Evolutionary conservation across 202 grass and related monocot species (phyloP).

Genomic region (Cymbopogon flexuosus): DNA sequence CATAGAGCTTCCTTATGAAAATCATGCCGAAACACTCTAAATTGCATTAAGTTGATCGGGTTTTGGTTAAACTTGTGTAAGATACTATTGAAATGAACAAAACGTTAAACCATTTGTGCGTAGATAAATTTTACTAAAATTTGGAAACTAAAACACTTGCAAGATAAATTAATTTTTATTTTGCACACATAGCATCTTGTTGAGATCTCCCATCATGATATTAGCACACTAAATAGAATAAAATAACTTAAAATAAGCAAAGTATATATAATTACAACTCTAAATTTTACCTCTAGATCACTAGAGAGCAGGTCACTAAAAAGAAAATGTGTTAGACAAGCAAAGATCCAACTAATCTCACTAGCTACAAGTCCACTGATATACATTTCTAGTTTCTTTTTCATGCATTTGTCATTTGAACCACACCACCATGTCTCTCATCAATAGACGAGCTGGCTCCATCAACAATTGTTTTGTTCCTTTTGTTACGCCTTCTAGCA

Average conservation of each 20-base stretch:
- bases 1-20: not conserved
- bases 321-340: not conserved
- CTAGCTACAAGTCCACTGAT: not conserved
- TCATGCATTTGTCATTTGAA: conserved; percentile 36
- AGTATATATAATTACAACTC: not conserved
- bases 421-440: not conserved
- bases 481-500: conserved; percentile 26
- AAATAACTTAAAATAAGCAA: not conserved
- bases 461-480: not conserved
- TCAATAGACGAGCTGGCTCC: not conserved
- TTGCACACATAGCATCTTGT: not conserved
- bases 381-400: not conserved
- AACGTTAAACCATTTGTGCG: not conserved
- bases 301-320: not conserved
- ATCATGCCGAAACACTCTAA: not conserved
- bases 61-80: not conserved
- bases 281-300: not conserved
- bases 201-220: not conserved
- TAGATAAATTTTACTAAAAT: not conserved
- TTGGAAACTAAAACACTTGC: not conserved
- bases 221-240: not conserved
- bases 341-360: not conserved
- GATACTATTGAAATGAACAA: not conserved
- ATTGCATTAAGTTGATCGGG: not conserved
- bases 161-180: not conserved